A percentile compares a stretch with the other conserved stretches of the same genome.
phyloP scores from a whole-genome alignment of 306 rosid species.

The Vigna mungo region DNA sequence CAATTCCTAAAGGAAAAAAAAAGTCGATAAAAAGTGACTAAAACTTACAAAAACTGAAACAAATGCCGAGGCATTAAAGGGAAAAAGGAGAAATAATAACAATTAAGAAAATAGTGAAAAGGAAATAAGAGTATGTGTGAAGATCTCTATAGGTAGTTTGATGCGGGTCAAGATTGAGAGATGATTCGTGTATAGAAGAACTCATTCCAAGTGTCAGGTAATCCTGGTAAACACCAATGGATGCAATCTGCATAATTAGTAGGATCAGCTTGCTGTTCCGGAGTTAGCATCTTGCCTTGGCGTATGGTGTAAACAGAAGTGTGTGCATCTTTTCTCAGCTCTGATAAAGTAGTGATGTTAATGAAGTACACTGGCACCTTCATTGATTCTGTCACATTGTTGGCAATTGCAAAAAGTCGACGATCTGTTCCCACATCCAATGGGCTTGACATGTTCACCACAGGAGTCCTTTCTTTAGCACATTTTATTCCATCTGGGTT shows the following conservation, averaged over 20 bases:
- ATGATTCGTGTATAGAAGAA: slow-evolving; percentile 78
- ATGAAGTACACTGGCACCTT: slow-evolving; percentile 80
- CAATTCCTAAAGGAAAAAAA: slow-evolving; percentile 44
- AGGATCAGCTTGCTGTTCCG: slow-evolving; percentile 92
- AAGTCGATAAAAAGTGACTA: slow-evolving; percentile 43
- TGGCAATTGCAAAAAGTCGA: slow-evolving; percentile 63
- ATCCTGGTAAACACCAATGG: slow-evolving; percentile 97
- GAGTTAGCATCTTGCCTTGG: slow-evolving; percentile 88
- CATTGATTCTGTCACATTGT: slow-evolving; percentile 64
- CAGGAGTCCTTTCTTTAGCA: slow-evolving; percentile 84
- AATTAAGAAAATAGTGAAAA: slow-evolving; percentile 34
- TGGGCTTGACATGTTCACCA: slow-evolving; percentile 65
- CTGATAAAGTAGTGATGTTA: slow-evolving; percentile 83
- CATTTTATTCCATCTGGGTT: slow-evolving; percentile 94
- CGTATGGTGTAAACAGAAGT: slow-evolving; percentile 92
- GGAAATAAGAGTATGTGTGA: slow-evolving; percentile 12
- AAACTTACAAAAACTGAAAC: slow-evolving; percentile 45
- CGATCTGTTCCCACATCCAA: slow-evolving; percentile 92
- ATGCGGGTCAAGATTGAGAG: slow-evolving; percentile 69
- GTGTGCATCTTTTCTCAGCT: slow-evolving; percentile 88
- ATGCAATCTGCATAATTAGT: slow-evolving; percentile 90
- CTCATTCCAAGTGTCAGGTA: slow-evolving; percentile 98
- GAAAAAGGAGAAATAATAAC: slow-evolving; percentile 42
- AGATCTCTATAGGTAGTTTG: neutral
- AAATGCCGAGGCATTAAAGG: slow-evolving; percentile 42